These are phyloP conservation scores for Capronia epimyces DNA, from an alignment of 2,329 filamentous ascomycete genomes.

Conservation along the genomic window DNA sequence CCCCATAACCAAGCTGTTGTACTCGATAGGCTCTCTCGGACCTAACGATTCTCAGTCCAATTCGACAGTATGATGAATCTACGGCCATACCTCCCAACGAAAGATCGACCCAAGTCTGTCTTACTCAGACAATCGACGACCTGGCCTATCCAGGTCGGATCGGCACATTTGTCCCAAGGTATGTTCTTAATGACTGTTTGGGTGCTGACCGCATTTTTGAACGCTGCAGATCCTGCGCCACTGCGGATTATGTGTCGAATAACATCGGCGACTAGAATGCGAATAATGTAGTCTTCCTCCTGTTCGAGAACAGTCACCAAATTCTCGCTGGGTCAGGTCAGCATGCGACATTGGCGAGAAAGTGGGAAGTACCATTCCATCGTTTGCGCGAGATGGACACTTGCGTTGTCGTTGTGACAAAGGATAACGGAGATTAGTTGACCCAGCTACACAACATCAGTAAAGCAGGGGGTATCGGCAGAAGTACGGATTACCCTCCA, in stretches of 20 bases:
- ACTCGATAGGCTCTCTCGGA: constrained; percentile 10
- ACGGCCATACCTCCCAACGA: constrained; percentile 2
- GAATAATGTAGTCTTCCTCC: constrained; percentile 13
- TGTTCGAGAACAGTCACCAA: constrained; percentile 7
- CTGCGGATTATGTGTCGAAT: constrained; percentile 16
- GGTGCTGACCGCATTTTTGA: constrained; percentile 1
- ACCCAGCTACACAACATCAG: constrained; percentile 7
- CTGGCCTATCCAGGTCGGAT: constrained; percentile 14
- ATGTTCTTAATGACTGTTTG: constrained; percentile 6
- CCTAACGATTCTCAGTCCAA: constrained; percentile 1
- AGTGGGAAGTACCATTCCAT: constrained; percentile 4
- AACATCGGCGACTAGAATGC: constrained; percentile 23
- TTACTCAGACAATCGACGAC: constrained; percentile 14
- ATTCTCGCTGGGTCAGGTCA: constrained; percentile 6
- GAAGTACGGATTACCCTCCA: constrained; percentile 6
- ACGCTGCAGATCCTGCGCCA: constrained; percentile 3
- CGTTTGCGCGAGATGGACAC: background rate
- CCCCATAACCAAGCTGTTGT: constrained; percentile 7
- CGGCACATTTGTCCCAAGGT: constrained; percentile 1
- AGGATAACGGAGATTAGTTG: constrained; percentile 16
- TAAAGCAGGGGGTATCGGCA: background rate
- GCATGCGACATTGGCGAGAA: background rate
- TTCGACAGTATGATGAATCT: background rate
- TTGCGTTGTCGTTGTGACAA: background rate
- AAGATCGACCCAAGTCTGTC: constrained; percentile 1